Conservation (phyloP, 2,329 filamentous ascomycete genomes). For the Trichoderma afroharzianum region DNA sequence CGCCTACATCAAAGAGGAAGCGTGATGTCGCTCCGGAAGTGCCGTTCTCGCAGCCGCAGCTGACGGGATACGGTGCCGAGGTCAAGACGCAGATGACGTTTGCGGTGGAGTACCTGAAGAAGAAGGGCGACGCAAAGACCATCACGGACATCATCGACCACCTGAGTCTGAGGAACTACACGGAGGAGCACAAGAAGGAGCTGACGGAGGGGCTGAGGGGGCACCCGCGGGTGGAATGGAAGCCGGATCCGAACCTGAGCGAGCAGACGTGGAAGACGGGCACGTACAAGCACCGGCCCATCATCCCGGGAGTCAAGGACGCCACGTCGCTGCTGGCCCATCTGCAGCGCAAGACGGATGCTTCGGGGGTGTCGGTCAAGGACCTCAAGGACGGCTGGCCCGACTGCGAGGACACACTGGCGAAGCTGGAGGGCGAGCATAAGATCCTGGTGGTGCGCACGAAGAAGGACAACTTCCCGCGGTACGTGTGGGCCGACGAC, state of each 20-base stretch:
- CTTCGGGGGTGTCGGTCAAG: constrained; percentile 76
- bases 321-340: constrained; percentile 74
- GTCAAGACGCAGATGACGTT: constrained; percentile 86
- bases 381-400: constrained; percentile 97
- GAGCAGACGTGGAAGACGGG: constrained; percentile 65
- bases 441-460: constrained; percentile 82
- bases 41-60: constrained; percentile 69
- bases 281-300: constrained; percentile 78
- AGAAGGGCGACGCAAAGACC: constrained; percentile 63
- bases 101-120: constrained; percentile 77
- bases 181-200: constrained; percentile 58
- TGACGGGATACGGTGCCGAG: constrained; percentile 72
- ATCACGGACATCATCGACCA: constrained; percentile 78
- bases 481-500: constrained; percentile 87
- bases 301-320: constrained; percentile 74
- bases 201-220: constrained; percentile 66
- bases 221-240: constrained; percentile 58
- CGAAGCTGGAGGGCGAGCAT: constrained; percentile 71
- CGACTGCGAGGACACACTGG: constrained; percentile 74
- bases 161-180: constrained; percentile 64
- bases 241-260: constrained; percentile 55
- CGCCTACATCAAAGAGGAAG: constrained; percentile 62
- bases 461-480: constrained; percentile 85
- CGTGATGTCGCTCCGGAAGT: constrained; percentile 53
- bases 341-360: constrained; percentile 77